Base-by-base conservation (phyloP, 1,284 basidiomycete genomes). In the Cryptococcus maquisensis region DNA sequence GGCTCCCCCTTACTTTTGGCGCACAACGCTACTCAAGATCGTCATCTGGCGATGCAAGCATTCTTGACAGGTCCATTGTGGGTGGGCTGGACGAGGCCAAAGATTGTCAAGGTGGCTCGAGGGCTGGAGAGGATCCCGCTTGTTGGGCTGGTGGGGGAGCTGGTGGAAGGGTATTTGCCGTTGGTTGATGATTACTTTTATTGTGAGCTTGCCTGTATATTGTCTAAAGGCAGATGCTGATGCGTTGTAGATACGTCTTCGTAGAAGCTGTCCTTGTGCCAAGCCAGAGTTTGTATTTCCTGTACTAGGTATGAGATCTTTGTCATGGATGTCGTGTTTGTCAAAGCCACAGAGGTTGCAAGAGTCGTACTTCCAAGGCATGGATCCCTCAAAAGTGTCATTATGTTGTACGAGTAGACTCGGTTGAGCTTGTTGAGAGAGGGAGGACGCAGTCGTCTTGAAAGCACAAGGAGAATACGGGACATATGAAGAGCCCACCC, bases 161-260 rank as follows among this genome's bases (percentile, higher is more conserved):
- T 96, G 52, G 75, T 93, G 57, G 84, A 84, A 62, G 92, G 94
- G 68, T 97, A 94, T 86, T 83, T 96, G 60, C 91, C 91, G 10
- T 78, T 97, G 66, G 90, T 97, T 61, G 88, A 97, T 74, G 89
- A 93, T 71, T 95, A 95, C 78, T 87, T 95, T 79, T 96, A 93
- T 79, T 96, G 90, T 92, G 66, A 68, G 89, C 82, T 8, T 40
- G 43, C 8, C 10, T 28, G 21, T 49, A n/a, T 13, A 10, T 6
- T 26, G 24, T 15, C 12, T 3, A 36, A 41, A 26, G 12, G 16
- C 3, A 36, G 24, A 8, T 45, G 8, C 47, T 38, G 37, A 13
- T 52, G 38, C 9, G 23, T n/a, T 24, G 13, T 24, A 65, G 64
- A 65, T 52, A 65, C 64, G 1, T 61, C 57, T 21, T 56, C 63